A percentile compares a stretch with the other conserved stretches of the same genome.
Conservation (phyloP, 1,139 yeast genomes). For the Geotrichum australiense region DNA sequence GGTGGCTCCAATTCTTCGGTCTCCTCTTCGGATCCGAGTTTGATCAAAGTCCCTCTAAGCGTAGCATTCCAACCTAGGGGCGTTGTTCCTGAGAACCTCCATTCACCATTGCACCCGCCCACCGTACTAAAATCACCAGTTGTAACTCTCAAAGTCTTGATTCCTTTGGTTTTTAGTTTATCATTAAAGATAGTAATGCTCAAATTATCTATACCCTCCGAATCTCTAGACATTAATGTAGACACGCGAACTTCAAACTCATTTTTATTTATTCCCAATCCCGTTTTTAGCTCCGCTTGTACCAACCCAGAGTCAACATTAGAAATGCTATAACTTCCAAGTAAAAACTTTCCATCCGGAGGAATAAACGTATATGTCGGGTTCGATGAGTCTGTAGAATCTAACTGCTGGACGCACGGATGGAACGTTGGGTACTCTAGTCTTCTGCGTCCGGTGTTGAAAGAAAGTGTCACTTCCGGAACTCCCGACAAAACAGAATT, state of each 20-base stretch:
- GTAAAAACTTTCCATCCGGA: constrained; percentile 71
- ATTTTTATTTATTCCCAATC: constrained; percentile 52
- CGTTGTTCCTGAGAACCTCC: constrained; percentile 60
- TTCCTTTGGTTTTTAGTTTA: constrained; percentile 19
- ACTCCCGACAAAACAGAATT: constrained; percentile 66
- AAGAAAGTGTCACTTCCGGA: constrained; percentile 58
- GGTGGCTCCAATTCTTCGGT: neutral
- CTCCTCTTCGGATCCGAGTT: constrained; percentile 10
- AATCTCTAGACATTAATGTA: constrained; percentile 45
- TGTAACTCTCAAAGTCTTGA: constrained; percentile 55
- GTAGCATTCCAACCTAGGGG: constrained; percentile 64
- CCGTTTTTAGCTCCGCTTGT: constrained; percentile 52
- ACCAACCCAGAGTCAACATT: constrained; percentile 48
- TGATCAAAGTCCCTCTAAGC: constrained; percentile 48
- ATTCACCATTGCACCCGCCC: constrained; percentile 52
- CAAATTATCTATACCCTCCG: constrained; percentile 53
- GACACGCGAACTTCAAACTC: constrained; percentile 71
- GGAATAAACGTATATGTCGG: constrained; percentile 61
- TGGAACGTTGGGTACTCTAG: constrained; percentile 44
- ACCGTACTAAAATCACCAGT: constrained; percentile 63
- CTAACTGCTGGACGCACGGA: constrained; percentile 41
- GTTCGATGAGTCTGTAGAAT: neutral
- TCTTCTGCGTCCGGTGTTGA: constrained; percentile 38
- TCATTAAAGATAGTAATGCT: constrained; percentile 45
- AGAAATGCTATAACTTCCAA: constrained; percentile 62